phyloP scores from a whole-genome alignment of 2,329 filamentous ascomycete species.

The Fusarium annulatum region DNA sequence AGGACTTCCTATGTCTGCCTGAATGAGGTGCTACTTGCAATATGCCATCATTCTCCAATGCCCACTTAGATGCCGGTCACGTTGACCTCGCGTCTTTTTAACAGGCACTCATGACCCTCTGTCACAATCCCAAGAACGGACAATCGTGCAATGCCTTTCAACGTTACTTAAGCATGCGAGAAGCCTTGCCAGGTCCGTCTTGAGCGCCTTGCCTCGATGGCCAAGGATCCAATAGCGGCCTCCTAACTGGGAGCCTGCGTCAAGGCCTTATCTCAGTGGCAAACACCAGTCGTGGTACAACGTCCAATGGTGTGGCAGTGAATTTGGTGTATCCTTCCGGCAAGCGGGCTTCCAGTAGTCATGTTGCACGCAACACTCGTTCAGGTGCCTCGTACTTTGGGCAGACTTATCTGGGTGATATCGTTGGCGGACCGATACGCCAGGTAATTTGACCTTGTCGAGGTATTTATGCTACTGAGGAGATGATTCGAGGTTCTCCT shows the following conservation, averaged over 20 bases:
- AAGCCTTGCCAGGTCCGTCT: neutral
- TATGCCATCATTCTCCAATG: neutral
- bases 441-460: neutral
- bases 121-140: neutral
- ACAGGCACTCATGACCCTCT: fast-evolving
- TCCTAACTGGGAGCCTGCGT: neutral
- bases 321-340: neutral
- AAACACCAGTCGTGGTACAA: neutral
- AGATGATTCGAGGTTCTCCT: no score
- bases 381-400: no score
- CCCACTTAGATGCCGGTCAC: fast-evolving
- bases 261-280: slow-evolving; percentile 8
- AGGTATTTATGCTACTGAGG: neutral
- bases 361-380: neutral
- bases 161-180: neutral
- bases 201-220: neutral
- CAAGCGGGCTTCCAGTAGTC: neutral
- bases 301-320: neutral
- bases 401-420: no score
- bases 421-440: no score
- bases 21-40: fast-evolving
- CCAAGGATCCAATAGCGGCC: neutral
- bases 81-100: fast-evolving
- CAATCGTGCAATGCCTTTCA: no score
- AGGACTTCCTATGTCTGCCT: neutral